Base-by-base conservation (phyloP, 495 filamentous ascomycete genomes). In the Daldinia concentrica region DNA sequence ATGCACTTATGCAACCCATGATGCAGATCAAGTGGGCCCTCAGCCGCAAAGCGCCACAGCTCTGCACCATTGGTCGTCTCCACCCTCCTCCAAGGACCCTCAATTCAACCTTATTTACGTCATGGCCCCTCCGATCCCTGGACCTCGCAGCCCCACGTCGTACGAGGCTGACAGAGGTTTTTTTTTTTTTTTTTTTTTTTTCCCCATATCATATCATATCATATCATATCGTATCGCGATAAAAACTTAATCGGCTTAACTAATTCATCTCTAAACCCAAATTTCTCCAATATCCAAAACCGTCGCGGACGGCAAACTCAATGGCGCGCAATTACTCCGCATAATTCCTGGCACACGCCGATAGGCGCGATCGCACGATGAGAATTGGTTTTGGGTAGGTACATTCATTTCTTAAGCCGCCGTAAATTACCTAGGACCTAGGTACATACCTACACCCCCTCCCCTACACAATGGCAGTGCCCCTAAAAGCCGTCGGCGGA, bases 401-500 rank as follows among this genome's bases (percentile, higher is more conserved):
- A 17, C 9, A 32, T 7, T 27, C 1, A 66, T 36, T 27, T 39
- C 48, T 39, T 6, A 69, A 57, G 57, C 57, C 48, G 62, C 62
- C 64, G 6, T 60, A 60, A 37, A 52, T 15, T 12, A 41, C 11
- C 1, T 5, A 43, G n/a, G n/a, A n/a, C n/a, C 17, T 15, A 22
- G n/a, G 37, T 17, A 37, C n/a, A 11, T 45, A 48, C 43, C 43
- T 5, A 2, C 9, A 56, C 56, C n/a, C n/a, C n/a, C n/a, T n/a
- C n/a, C n/a, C n/a, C n/a, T n/a, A 2, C 9, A 56, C 56, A 6
- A 73, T 62, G 57, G 73, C 78, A 26, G 64, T 60, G 50, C 30
- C 51, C 24, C 64, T 77, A 29, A 74, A 64, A 14, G 68, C 66
- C 4, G 57, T 62, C n/a, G 60, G 81, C 66, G 66, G 75, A 60